These are phyloP conservation scores for Diaporthe sp. DNA, from an alignment of 2,329 filamentous ascomycete species.

Conservation along the genomic window DNA sequence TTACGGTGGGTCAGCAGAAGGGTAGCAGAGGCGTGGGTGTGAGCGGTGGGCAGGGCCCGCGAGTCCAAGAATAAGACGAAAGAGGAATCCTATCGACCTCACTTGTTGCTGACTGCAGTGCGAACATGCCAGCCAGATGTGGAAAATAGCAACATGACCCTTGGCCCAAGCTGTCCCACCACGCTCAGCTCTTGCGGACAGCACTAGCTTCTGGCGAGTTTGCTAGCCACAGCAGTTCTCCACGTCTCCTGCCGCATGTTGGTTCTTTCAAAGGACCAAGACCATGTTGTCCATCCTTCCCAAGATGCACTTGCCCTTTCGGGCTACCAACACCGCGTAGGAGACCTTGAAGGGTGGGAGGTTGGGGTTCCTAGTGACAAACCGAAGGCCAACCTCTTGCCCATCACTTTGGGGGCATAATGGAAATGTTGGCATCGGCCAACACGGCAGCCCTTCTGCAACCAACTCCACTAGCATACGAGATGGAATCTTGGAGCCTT, in stretches of 20 bases:
- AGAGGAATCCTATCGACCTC: conserved; percentile 27
- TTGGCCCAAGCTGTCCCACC: conserved; percentile 21
- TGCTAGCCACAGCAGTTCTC: neutral
- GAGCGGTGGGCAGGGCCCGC: conserved; percentile 1
- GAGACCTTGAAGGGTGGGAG: neutral
- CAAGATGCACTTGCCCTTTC: neutral
- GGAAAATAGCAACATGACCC: conserved; percentile 31
- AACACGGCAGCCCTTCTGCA: neutral
- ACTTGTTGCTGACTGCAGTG: conserved; percentile 36
- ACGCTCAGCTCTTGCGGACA: conserved; percentile 24
- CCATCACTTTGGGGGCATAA: neutral
- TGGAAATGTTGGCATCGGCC: no score
- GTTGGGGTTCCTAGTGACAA: neutral
- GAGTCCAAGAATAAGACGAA: conserved; percentile 30
- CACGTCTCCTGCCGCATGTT: conserved; percentile 18
- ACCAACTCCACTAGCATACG: neutral
- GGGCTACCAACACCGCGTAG: neutral
- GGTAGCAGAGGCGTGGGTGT: conserved; percentile 1
- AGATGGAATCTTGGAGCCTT: neutral
- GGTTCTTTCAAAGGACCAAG: conserved; percentile 12
- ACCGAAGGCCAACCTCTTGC: neutral
- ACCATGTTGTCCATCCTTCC: conserved; percentile 9
- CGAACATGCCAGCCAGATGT: conserved; percentile 2
- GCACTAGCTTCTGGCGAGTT: conserved; percentile 10
- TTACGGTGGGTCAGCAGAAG: conserved; percentile 13